phyloP scores from a whole-genome alignment of 2,329 filamentous ascomycete species.

The Trichoderma sp. region DNA sequence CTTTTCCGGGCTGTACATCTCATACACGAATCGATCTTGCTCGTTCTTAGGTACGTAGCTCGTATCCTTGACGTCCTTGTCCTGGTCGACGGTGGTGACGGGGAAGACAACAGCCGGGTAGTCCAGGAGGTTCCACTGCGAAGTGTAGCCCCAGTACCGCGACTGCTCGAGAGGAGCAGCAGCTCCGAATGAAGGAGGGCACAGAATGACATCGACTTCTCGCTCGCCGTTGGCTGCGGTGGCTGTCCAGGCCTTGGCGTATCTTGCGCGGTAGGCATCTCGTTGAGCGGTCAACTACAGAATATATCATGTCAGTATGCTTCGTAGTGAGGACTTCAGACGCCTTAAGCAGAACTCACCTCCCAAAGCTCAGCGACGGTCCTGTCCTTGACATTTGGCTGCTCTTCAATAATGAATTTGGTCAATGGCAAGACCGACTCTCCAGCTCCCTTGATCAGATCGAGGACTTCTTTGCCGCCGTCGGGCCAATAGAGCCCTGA shows the following conservation, averaged over 20 bases:
- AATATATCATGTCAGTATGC: background rate
- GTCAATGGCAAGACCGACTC: conserved; percentile 16
- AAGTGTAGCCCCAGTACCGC: conserved; percentile 65
- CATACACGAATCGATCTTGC: conserved; percentile 14
- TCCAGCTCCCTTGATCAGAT: conserved; percentile 42
- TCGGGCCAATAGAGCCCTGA: conserved; percentile 23
- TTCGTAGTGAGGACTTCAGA: background rate
- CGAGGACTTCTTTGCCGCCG: conserved; percentile 31
- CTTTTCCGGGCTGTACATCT: conserved; percentile 25
- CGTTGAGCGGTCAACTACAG: conserved; percentile 14
- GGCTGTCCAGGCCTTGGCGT: conserved; percentile 20
- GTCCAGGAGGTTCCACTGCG: conserved; percentile 68
- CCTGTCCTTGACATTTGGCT: conserved; percentile 22
- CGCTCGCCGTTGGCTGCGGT: conserved; percentile 15
- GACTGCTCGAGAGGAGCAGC: conserved; percentile 46
- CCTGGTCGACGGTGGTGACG: conserved; percentile 38
- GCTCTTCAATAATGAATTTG: conserved; percentile 22
- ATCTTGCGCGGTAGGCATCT: conserved; percentile 19
- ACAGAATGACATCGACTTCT: conserved; percentile 22
- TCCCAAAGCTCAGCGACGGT: conserved; percentile 17
- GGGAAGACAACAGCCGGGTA: conserved; percentile 65
- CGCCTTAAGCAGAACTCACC: background rate
- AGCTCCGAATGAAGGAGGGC: conserved; percentile 54
- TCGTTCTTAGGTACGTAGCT: conserved; percentile 28
- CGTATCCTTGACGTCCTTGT: conserved; percentile 20